Evolutionary conservation across 2,329 filamentous ascomycete species (phyloP), one percentile per base, ranked within the genome.

Genomic region (Clarireedia homoeocarpa): DNA sequence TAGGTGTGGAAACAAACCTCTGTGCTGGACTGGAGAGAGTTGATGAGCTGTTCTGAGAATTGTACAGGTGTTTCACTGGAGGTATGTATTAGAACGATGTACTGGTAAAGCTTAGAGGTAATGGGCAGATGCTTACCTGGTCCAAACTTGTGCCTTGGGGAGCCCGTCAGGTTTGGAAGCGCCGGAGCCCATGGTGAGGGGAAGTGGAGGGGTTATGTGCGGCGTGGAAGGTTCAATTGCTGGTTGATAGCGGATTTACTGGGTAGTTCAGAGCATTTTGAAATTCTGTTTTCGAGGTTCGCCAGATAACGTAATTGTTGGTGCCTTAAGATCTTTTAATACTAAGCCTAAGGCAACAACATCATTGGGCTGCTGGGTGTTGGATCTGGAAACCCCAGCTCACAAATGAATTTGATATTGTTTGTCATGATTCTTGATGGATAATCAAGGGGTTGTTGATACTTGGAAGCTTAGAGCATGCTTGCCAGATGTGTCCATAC

Each of bases 41-140:
- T 85, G 67, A 95, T 80, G 67, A 96, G 78, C 69, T 88, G 85
- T 69, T 89, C 84, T 63, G 91, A 95, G 72, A 95, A 86, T 64
- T 80, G 77, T 61, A 86, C 78, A 59, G 84, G 83, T 44, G 81
- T 77, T 63, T 82, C 76, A 67, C 80, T 84, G 66, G n/a, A 24
- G 24, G 15, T 7, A 23, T 7, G 40, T 36, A 49, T 64, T 27
- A 60, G 57, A 48, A 34, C 34, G 48, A 57, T 34, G 54, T 48
- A 20, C 5, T 34, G 27, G 20, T 17, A 4, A 6, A 30, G 27
- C n/a, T 12, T 20, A n/a, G 23, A 5, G 24, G 27, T 23, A 23
- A 9, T 17, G 5, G 39, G 45, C 23, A 39, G 27, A 30, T 51
- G 45, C 40, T 40, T 57, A 66, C 67, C 61, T 65, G 20, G 61